Evolutionary conservation across 1,139 yeast species (phyloP).

Genomic region (Pneumocystis sp.): DNA sequence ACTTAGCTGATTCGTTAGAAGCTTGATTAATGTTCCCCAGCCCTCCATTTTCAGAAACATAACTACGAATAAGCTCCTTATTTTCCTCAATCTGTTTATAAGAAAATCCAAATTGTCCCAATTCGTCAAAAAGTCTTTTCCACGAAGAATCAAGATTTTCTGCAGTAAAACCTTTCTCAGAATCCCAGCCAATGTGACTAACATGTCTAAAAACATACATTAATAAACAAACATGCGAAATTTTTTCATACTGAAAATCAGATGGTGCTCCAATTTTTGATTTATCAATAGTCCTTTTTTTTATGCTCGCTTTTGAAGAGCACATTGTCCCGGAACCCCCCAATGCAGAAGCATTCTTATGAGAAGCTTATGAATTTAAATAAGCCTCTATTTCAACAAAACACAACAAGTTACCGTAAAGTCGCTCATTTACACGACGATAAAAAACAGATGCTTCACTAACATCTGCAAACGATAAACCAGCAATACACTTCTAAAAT

Average conservation of each 20-base stretch:
- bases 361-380: background rate
- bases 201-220: background rate
- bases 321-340: background rate
- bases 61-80: slow-evolving; percentile 24
- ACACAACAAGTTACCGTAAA: slow-evolving; percentile 13
- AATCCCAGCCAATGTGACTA: slow-evolving; percentile 5
- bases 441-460: slow-evolving; percentile 75
- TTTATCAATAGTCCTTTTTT: background rate
- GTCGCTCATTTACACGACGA: slow-evolving; percentile 40
- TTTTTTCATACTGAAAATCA: background rate
- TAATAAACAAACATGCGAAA: background rate
- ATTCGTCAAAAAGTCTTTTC: slow-evolving; percentile 58
- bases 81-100: slow-evolving; percentile 87
- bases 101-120: slow-evolving; percentile 64
- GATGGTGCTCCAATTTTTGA: background rate
- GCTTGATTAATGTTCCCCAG: slow-evolving; percentile 49
- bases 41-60: slow-evolving; percentile 59
- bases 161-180: slow-evolving; percentile 7
- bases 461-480: slow-evolving; percentile 77
- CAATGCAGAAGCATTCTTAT: background rate
- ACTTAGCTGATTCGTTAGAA: background rate
- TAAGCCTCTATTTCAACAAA: too few relatives aligned
- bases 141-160: slow-evolving; percentile 51
- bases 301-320: background rate
- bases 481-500: slow-evolving; percentile 48